These are phyloP conservation scores for Fusarium duplospermum DNA, from an alignment of 2,329 filamentous ascomycete species.

Conservation along the genomic window DNA sequence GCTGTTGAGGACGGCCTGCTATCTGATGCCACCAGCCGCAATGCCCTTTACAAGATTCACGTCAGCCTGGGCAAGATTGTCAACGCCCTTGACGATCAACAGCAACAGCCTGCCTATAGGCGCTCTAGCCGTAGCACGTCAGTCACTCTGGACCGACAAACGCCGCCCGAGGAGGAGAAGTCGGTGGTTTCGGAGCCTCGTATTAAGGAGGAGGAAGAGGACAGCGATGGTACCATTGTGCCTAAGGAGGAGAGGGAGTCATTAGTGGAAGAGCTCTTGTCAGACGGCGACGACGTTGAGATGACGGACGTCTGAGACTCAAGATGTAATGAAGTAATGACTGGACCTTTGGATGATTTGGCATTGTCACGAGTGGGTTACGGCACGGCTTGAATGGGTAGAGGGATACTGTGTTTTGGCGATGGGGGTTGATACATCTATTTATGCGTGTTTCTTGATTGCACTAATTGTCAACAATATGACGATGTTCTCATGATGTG, in stretches of 20 bases:
- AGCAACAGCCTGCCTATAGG: constrained; percentile 50
- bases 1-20: constrained; percentile 73
- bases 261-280: constrained; percentile 55
- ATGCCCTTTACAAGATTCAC: constrained; percentile 76
- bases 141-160: constrained; percentile 45
- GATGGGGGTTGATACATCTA: constrained; percentile 24
- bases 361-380: constrained; percentile 20
- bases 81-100: constrained; percentile 65
- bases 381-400: constrained; percentile 13
- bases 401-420: constrained; percentile 26
- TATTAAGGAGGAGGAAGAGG: constrained; percentile 63
- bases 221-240: constrained; percentile 50
- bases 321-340: constrained; percentile 37
- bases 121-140: constrained; percentile 60
- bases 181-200: constrained; percentile 55
- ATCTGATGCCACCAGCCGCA: constrained; percentile 70
- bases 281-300: constrained; percentile 54
- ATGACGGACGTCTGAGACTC: constrained; percentile 43
- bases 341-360: constrained; percentile 33
- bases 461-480: background rate
- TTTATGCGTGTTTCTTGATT: constrained; percentile 23
- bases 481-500: background rate
- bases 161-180: constrained; percentile 53
- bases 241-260: constrained; percentile 49
- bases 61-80: constrained; percentile 75